These are phyloP conservation scores for Verticillium tricorpus DNA, from an alignment of 2,329 filamentous ascomycete species.

Conservation along the genomic window DNA sequence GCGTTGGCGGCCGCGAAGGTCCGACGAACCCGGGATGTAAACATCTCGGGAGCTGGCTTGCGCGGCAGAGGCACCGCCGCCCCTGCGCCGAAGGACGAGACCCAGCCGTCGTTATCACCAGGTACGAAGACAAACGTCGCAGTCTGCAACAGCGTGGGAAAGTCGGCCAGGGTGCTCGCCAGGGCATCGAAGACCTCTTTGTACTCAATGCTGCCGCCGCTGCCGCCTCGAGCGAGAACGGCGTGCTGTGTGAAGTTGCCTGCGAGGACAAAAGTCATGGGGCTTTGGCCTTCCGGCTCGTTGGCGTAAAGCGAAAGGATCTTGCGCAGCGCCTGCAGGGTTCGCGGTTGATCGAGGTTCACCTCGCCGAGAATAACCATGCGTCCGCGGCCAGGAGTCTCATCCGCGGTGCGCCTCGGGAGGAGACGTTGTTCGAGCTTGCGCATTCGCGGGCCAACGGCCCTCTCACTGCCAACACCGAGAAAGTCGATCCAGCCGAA, in stretches of 20 bases:
- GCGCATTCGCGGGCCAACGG: slow-evolving; percentile 77
- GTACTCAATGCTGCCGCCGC: slow-evolving; percentile 85
- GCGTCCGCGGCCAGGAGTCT: slow-evolving; percentile 38
- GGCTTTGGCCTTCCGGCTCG: slow-evolving; percentile 59
- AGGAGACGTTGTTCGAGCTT: slow-evolving; percentile 69
- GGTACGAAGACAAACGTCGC: slow-evolving; percentile 91
- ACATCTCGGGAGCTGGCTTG: slow-evolving; percentile 75
- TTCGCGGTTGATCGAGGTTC: slow-evolving; percentile 79
- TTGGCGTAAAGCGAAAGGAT: slow-evolving; percentile 71
- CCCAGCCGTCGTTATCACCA: slow-evolving; percentile 97
- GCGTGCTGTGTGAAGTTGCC: slow-evolving; percentile 75
- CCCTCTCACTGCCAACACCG: slow-evolving; percentile 84
- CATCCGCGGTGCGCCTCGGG: slow-evolving; percentile 27
- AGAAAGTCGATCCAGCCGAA: slow-evolving; percentile 98
- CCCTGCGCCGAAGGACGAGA: slow-evolving; percentile 75
- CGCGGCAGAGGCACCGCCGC: slow-evolving; percentile 66
- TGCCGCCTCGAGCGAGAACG: slow-evolving; percentile 63
- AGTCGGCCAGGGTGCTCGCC: slow-evolving; percentile 77
- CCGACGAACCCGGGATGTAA: slow-evolving; percentile 80
- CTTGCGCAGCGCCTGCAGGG: slow-evolving; percentile 74
- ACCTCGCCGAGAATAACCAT: slow-evolving; percentile 81
- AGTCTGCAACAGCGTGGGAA: slow-evolving; percentile 70
- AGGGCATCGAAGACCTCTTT: slow-evolving; percentile 94
- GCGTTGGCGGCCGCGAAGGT: slow-evolving; percentile 75
- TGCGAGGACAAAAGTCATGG: slow-evolving; percentile 75